Base-by-base conservation (phyloP, 2,329 filamentous ascomycete genomes). In the Lomentospora prolificans region DNA sequence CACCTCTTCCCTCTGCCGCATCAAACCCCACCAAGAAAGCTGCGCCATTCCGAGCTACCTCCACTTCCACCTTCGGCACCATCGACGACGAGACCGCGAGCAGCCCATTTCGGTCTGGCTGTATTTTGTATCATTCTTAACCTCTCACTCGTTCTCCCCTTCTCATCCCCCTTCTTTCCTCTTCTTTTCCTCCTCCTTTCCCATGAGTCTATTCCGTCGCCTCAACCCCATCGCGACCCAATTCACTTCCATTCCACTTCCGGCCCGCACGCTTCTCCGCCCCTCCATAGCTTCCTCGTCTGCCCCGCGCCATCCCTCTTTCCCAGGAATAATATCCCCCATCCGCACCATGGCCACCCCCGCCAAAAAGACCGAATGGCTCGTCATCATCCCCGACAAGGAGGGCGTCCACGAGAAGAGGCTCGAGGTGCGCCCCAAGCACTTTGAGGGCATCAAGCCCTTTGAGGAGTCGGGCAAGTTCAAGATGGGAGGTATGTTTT, bases 381-480 rank as follows among this genome's bases (percentile, higher is more conserved):
- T 90, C 36, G 83, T 85, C 62, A 75, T 89, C 57, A 65, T 88
- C 36, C 86, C 84, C 10, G 86, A 89, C 68, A 80, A 82, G 67
- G 77, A 82, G 1, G 82, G 78, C 41, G 73, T 69, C 19, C 70
- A 77, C 58, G 75, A 75, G 60, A 86, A 85, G 75, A 75, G 86
- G 55, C 70, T 87, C 25, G 78, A 82, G 61, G 75, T 83, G 50
- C 74, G 82, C 59, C 67, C 74, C 81, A 61, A 56, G 9, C 86
- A 89, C 64, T 77, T 89, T 12, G 73, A 73, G 54, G 75, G 75
- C 57, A 66, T 88, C 58, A 75, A 75, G 55, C 70, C 76, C 0
- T 64, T 70, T 17, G 67, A 81, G 55, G 76, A 82, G 4, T 70
- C 75, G 2, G 85, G 85, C 2, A 68, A 74, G 50, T 73, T 78